These are phyloP conservation scores for Neoboletus brunneissimus DNA, from an alignment of 768 basidiomycete species.

Conservation along the genomic window DNA sequence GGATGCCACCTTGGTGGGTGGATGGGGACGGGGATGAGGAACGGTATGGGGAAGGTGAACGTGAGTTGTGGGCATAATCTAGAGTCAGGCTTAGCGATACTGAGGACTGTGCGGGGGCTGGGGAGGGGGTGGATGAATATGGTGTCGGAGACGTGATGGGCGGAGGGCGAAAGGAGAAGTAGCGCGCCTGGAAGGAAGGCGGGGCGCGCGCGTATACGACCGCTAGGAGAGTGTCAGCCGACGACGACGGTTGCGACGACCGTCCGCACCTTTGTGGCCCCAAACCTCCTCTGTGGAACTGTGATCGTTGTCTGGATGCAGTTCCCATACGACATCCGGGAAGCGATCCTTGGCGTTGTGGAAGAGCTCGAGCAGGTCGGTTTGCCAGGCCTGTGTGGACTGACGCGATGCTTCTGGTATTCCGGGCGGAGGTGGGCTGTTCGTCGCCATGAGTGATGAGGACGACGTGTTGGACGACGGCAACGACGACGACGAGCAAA, in stretches of 20 bases:
- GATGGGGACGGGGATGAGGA: slow-evolving; percentile 47
- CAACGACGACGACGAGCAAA: slow-evolving; percentile 20
- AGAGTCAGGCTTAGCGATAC: slow-evolving; percentile 53
- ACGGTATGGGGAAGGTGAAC: slow-evolving; percentile 47
- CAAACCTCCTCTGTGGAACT: slow-evolving; percentile 64
- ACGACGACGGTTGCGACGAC: background rate
- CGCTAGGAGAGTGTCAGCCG: slow-evolving; percentile 44
- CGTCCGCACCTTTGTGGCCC: slow-evolving; percentile 86
- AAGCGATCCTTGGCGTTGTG: slow-evolving; percentile 85
- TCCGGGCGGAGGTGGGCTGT: slow-evolving; percentile 28
- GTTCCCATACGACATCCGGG: slow-evolving; percentile 96
- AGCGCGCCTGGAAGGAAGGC: slow-evolving; percentile 85
- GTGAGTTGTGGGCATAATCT: slow-evolving; percentile 39
- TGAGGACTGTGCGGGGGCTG: slow-evolving; percentile 56
- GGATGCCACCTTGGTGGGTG: slow-evolving; percentile 40
- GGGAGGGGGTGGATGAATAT: slow-evolving; percentile 47
- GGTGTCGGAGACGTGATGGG: slow-evolving; percentile 50
- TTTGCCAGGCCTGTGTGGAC: slow-evolving; percentile 75
- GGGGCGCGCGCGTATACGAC: slow-evolving; percentile 94
- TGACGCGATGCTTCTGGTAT: slow-evolving; percentile 56
- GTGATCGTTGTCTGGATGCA: slow-evolving; percentile 51
- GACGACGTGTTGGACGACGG: slow-evolving; percentile 26
- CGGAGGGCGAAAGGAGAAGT: slow-evolving; percentile 74
- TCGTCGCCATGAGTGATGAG: slow-evolving; percentile 27
- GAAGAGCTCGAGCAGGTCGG: slow-evolving; percentile 76